These are phyloP conservation scores for Ceratobasidium sp. DNA, from an alignment of 1,284 basidiomycete genomes.

Conservation along the genomic window DNA sequence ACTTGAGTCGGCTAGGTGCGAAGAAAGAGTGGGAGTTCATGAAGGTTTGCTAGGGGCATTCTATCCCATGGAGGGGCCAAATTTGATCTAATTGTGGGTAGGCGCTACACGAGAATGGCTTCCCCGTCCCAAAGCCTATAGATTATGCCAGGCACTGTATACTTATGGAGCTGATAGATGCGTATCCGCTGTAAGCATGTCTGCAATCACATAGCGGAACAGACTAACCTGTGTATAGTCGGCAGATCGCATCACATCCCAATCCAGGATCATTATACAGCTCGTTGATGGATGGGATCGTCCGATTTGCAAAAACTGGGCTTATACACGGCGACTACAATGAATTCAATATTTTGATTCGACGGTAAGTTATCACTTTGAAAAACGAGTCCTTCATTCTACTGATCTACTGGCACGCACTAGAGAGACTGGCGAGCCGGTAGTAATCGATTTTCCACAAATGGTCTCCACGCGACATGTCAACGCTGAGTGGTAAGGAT, in stretches of 20 bases:
- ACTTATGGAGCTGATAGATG: conserved; percentile 94
- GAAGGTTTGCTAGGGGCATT: conserved; percentile 67
- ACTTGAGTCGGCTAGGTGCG: conserved; percentile 94
- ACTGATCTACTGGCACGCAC: not conserved
- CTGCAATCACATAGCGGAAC: conserved; percentile 39
- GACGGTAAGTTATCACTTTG: conserved; percentile 9
- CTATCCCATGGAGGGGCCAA: not conserved
- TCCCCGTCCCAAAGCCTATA: conserved; percentile 91
- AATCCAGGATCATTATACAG: conserved; percentile 91
- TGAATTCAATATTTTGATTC: conserved; percentile 97
- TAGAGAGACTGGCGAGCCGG: conserved; percentile 76
- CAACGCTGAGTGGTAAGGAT: conserved; percentile 90
- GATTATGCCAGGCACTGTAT: conserved; percentile 95
- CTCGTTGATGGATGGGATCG: conserved; percentile 91
- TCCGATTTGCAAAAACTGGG: conserved; percentile 89
- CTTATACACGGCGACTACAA: conserved; percentile 99
- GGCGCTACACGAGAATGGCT: conserved; percentile 91
- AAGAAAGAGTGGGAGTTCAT: conserved; percentile 99
- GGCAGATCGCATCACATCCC: conserved; percentile 83
- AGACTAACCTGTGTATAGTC: conserved; percentile 56
- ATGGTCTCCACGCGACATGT: conserved; percentile 98
- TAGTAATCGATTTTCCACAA: conserved; percentile 98
- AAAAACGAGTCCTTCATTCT: not conserved
- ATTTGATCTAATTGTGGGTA: conserved; percentile 1
- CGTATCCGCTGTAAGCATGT: conserved; percentile 81